phyloP scores from a whole-genome alignment of 1,284 basidiomycete genomes.

The Albatrellus sp. region DNA sequence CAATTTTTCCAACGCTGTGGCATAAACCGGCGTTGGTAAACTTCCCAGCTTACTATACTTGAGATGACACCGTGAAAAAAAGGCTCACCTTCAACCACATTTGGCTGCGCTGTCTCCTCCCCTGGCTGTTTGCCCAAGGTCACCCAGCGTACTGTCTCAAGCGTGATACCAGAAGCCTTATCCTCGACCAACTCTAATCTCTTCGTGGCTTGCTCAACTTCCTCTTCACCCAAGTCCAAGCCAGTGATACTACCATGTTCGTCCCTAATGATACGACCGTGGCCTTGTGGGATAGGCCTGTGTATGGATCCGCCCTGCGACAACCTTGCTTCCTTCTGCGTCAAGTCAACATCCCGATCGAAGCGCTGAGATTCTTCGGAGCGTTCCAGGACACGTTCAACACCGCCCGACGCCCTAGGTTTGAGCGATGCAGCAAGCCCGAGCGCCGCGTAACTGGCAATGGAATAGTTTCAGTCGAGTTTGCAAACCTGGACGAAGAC shows the following conservation, averaged over 20 bases:
- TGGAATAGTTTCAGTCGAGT: conserved; percentile 9
- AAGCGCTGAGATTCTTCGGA: conserved; percentile 8
- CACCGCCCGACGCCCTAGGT: conserved; percentile 51
- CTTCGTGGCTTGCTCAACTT: conserved; percentile 16
- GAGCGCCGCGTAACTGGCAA: conserved; percentile 61
- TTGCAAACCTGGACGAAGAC: conserved; percentile 1
- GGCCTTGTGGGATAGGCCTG: conserved; percentile 46
- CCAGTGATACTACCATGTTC: conserved; percentile 69
- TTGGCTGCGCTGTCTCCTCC: conserved; percentile 12
- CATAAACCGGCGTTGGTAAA: background rate
- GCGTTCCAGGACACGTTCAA: conserved; percentile 22
- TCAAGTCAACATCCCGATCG: conserved; percentile 5
- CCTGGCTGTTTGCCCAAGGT: conserved; percentile 15
- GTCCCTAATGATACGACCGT: conserved; percentile 81
- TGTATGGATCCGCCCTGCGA: conserved; percentile 1
- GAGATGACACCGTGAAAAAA: conserved; percentile 11
- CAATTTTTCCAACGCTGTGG: conserved; percentile 28
- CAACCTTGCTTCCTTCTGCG: conserved; percentile 1
- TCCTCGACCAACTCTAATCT: conserved; percentile 17
- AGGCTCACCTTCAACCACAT: conserved; percentile 23
- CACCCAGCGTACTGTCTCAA: conserved; percentile 22
- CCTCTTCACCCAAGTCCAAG: conserved; percentile 59
- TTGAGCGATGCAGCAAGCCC: conserved; percentile 61
- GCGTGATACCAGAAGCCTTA: conserved; percentile 13
- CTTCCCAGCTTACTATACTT: conserved; percentile 1